Evolutionary conservation across 768 basidiomycete species (phyloP).

Genomic region (Amanita jacksonii): DNA sequence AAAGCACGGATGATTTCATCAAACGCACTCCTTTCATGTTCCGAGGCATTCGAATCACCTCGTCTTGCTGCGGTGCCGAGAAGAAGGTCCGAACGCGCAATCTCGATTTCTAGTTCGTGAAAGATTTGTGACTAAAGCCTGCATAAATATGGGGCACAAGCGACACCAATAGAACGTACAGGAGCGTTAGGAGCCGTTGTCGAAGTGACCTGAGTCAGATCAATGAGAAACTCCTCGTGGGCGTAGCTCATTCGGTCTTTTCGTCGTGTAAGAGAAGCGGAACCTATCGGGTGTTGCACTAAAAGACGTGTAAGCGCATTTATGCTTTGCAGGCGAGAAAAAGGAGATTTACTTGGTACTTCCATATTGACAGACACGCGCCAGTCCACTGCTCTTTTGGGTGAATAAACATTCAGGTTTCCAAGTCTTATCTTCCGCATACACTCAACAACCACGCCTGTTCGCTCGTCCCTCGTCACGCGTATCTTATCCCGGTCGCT

Average conservation of each 20-base stretch:
- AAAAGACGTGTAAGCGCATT: conserved; percentile 1
- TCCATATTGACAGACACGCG: conserved; percentile 90
- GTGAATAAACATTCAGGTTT: conserved; percentile 80
- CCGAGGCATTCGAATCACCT: conserved; percentile 45
- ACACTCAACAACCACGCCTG: conserved; percentile 50
- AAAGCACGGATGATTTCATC: conserved; percentile 90
- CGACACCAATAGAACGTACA: conserved; percentile 29
- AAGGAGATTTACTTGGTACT: conserved; percentile 55
- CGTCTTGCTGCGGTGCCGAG: conserved; percentile 64
- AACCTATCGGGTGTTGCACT: conserved; percentile 65
- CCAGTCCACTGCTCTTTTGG: conserved; percentile 83
- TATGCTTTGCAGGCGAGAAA: background rate
- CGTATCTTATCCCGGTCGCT: conserved; percentile 55
- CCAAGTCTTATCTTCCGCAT: conserved; percentile 78
- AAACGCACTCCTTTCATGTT: conserved; percentile 65
- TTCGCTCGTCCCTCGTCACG: conserved; percentile 77
- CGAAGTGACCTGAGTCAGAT: conserved; percentile 86
- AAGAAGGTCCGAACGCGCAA: conserved; percentile 61
- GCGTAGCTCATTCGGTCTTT: conserved; percentile 92
- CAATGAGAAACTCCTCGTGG: conserved; percentile 89
- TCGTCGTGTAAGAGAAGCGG: conserved; percentile 49
- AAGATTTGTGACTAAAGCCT: conserved; percentile 42
- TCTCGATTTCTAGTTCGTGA: conserved; percentile 90
- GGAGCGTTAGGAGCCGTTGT: conserved; percentile 34
- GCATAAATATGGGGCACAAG: conserved; percentile 5